Evolutionary conservation across 106 monocot genomes (phyloP), one percentile per base, ranked within the genome.

Genomic region (Chionographis japonica): DNA sequence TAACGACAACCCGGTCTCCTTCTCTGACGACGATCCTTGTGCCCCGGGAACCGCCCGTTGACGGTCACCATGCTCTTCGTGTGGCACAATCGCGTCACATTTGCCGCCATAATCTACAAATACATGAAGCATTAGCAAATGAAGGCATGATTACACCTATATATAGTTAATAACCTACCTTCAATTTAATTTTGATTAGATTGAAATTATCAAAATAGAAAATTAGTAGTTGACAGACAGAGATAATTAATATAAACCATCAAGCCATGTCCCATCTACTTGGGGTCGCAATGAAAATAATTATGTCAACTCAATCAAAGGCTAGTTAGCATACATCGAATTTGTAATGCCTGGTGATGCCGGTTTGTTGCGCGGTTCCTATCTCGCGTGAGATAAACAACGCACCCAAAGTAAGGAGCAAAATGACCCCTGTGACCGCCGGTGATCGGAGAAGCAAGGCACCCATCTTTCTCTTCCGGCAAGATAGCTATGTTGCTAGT

Each of bases 1-100:
- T 72, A 62, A 72, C 38, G 37, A 72, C 50, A 2, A 72, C 49
- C 12, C 52, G 13, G n/a, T 72, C 71, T 15, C 71, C 71, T 61
- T 72, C 71, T 19, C 71, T 62, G 3, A 52, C 71, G 6, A 72
- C 37, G 50, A 72, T 60, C 15, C 13, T 61, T 17, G 71, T n/a
- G 71, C 37, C 71, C 71, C 18, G 71, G 71, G 38, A 61, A 72
- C 71, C 62, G 12, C 37, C 71, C 71, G 14, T 72, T 72, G 3
- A 52, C 71, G 12, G 71, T 72, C 62, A 62, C 52, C 6, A 62
- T 52, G 71, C 61, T 72, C 51, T 72, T 72, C 14, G 62, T 72
- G 61, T 72, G 49, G 62, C 71, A 72, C 61, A 72, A 27, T 14
- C 71, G 17, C 40, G 71, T 72, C 12, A 61, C 36, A 12, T 72